These are phyloP conservation scores for Phialophora macrospora DNA, from an alignment of 2,329 filamentous ascomycete genomes.

Conservation along the genomic window DNA sequence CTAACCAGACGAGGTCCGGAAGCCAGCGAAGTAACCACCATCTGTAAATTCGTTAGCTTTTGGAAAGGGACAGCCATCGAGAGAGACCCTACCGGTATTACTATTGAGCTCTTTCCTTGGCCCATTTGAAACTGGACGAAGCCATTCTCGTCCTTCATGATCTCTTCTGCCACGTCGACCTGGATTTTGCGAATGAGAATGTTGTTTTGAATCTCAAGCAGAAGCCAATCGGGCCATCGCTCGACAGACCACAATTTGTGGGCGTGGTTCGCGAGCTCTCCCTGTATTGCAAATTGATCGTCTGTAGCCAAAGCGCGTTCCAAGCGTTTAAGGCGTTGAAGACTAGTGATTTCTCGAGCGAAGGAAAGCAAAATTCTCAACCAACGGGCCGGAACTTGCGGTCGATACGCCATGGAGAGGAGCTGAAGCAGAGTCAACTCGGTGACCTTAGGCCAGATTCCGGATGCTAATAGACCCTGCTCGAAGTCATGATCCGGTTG, in stretches of 20 bases:
- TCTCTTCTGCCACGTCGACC: slow-evolving; percentile 60
- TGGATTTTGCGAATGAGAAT: slow-evolving; percentile 67
- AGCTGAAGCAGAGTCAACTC: slow-evolving; percentile 39
- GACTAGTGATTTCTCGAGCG: slow-evolving; percentile 40
- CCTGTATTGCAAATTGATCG: slow-evolving; percentile 35
- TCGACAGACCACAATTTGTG: slow-evolving; percentile 62
- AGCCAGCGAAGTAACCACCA: slow-evolving; percentile 61
- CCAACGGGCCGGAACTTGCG: slow-evolving; percentile 30
- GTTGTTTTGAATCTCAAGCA: slow-evolving; percentile 68
- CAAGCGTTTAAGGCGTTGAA: slow-evolving; percentile 43
- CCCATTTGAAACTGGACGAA: slow-evolving; percentile 75
- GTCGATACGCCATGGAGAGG: slow-evolving; percentile 34
- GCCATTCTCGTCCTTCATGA: slow-evolving; percentile 59
- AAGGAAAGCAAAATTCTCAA: slow-evolving; percentile 38
- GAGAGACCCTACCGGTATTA: slow-evolving; percentile 55
- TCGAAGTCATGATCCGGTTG: slow-evolving; percentile 2
- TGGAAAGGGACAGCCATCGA: too few relatives aligned
- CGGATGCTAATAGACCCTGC: slow-evolving; percentile 10
- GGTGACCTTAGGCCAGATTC: slow-evolving; percentile 38
- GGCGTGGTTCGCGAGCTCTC: slow-evolving; percentile 56
- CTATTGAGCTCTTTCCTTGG: slow-evolving; percentile 71
- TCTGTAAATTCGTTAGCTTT: slow-evolving; percentile 37
- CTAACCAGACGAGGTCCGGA: slow-evolving; percentile 59
- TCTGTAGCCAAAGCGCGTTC: slow-evolving; percentile 26
- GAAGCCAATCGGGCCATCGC: slow-evolving; percentile 62